Base-by-base conservation (phyloP, 805 yeast genomes). In the Teunomyces tritomae region DNA sequence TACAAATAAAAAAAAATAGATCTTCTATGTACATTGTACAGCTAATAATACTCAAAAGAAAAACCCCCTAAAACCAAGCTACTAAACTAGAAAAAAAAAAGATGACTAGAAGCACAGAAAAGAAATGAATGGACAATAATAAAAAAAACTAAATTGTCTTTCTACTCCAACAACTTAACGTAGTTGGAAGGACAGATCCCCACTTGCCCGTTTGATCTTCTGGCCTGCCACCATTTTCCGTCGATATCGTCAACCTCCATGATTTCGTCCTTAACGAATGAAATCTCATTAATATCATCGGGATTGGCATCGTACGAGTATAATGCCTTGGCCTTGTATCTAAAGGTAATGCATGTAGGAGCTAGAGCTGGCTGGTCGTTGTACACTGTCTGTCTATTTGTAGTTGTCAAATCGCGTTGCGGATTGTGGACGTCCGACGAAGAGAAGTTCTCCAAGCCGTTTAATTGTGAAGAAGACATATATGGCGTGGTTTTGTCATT, bases 151-250 rank as follows among this genome's bases (percentile, higher is more conserved):
- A n/a, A 8, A 11, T 1, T 14, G 3, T 5, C 27, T 6, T 13
- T 35, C n/a, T 55, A 67, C 52, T 78, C 83, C 48, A 85, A 70
- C 51, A 90, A 73, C 66, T 88, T 88, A 42, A 92, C 91, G 62
- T 92, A 92, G 67, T 92, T 94, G 58, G 96, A 85, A 44, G 99
- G 98, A 67, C 96, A 90, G 59, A 92, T 92, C 56, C 98, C 99
- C 39, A 89, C 87, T 64, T 90, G 94, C 29, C 99, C 99, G 56
- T 82, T 86, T 7, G 85, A 77, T 61, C 91, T 81, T 65, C 87
- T 82, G 35, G 96, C 97, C 70, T 90, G 96, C 98, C 98, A 92
- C 99, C 99, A 92, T 70, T 95, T 84, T 40, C 97, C 97, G 55
- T 87, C 87, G 48, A 89, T 89, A 61, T 92, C 97, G 56, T 89